Conservation (phyloP, 495 filamentous ascomycete genomes). For the Penicillium subrubescens region DNA sequence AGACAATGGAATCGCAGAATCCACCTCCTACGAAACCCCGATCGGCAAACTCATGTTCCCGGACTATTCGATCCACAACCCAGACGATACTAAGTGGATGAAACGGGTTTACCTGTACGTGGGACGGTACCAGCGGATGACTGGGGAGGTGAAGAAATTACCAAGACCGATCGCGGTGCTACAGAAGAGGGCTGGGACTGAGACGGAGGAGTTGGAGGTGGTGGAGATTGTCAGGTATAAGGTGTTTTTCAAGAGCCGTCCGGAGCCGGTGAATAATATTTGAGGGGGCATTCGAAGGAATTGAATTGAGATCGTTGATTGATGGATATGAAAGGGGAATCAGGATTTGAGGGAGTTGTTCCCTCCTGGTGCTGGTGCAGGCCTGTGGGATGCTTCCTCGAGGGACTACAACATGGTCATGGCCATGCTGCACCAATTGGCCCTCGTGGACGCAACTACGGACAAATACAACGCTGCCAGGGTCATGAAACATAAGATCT, state of each 20-base stretch:
- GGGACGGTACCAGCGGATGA: constrained; percentile 85
- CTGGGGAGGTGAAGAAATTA: constrained; percentile 87
- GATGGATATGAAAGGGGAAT: background rate
- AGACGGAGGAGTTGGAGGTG: constrained; percentile 62
- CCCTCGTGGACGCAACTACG: background rate
- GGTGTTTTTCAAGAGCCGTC: constrained; percentile 80
- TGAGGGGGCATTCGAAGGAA: constrained; percentile 15
- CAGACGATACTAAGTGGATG: constrained; percentile 72
- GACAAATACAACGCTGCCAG: background rate
- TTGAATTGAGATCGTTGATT: background rate
- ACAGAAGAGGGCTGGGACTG: constrained; percentile 24
- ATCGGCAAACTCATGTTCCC: constrained; percentile 82
- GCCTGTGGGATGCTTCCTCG: background rate
- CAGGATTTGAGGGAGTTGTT: background rate
- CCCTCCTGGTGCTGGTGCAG: background rate
- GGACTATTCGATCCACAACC: constrained; percentile 58
- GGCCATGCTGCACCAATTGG: background rate
- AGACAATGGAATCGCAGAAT: constrained; percentile 16
- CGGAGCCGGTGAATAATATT: constrained; percentile 74
- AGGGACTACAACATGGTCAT: background rate
- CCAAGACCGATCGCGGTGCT: constrained; percentile 76
- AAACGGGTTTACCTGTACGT: constrained; percentile 85
- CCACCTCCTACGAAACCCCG: constrained; percentile 46
- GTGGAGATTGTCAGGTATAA: constrained; percentile 89
- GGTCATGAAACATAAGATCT: background rate